Conservation (phyloP, 495 filamentous ascomycete genomes). For the Penicillium pulvis region DNA sequence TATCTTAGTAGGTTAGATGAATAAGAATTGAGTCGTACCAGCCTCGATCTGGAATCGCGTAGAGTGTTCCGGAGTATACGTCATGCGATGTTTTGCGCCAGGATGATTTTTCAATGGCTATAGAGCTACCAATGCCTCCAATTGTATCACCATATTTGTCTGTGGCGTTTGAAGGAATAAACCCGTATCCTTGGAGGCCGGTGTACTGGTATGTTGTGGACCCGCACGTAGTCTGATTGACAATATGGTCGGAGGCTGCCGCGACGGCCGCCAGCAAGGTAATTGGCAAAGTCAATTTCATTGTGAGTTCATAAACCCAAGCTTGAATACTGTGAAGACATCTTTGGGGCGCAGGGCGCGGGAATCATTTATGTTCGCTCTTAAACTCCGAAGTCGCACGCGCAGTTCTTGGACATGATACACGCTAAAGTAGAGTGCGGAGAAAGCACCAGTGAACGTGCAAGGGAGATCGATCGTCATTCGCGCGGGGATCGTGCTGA, state of each 20-base stretch:
- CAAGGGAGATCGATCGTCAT: conserved; percentile 1
- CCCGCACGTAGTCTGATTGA: conserved; percentile 62
- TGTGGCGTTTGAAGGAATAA: conserved; percentile 55
- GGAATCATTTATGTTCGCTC: background rate
- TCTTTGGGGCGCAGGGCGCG: background rate
- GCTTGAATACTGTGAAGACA: background rate
- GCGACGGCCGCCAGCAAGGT: conserved; percentile 20
- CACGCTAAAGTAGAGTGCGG: background rate
- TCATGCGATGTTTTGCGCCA: conserved; percentile 62
- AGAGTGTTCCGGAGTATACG: conserved; percentile 66
- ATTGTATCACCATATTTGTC: conserved; percentile 79
- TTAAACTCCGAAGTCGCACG: background rate
- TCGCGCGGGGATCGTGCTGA: background rate
- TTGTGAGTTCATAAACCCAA: conserved; percentile 4
- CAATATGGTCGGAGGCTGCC: conserved; percentile 23
- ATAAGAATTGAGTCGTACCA: conserved; percentile 48
- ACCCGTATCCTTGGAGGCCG: conserved; percentile 71
- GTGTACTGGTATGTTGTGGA: conserved; percentile 67
- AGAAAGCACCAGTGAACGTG: background rate
- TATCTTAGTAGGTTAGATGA: background rate
- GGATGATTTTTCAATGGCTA: conserved; percentile 60
- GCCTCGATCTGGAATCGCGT: conserved; percentile 70
- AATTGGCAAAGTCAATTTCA: conserved; percentile 28
- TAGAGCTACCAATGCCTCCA: conserved; percentile 67
- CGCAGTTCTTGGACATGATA: too few relatives aligned